phyloP scores from a whole-genome alignment of 805 yeast species.

The Huiozyma sinensis region DNA sequence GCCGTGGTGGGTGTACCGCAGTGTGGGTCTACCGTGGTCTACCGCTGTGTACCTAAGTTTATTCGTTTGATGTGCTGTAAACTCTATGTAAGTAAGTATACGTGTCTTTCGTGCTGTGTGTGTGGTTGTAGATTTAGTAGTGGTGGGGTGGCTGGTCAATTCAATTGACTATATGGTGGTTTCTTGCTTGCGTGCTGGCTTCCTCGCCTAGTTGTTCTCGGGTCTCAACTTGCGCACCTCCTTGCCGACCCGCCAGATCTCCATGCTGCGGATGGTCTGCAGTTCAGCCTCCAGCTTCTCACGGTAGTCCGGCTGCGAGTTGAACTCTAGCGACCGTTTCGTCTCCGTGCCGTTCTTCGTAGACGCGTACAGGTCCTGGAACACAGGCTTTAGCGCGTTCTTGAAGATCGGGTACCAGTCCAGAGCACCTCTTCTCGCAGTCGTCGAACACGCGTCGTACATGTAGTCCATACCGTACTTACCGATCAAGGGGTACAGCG shows the following conservation, averaged over 20 bases:
- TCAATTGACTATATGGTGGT: conserved; percentile 18
- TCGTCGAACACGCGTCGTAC: conserved; percentile 99
- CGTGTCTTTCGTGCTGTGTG: not conserved
- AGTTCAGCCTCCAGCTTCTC: conserved; percentile 90
- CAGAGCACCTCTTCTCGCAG: conserved; percentile 99
- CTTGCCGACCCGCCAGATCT: conserved; percentile 99
- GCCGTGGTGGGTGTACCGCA: no score
- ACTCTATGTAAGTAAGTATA: not conserved
- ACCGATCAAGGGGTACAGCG: conserved; percentile 97
- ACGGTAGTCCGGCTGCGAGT: conserved; percentile 97
- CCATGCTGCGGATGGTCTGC: conserved; percentile 88
- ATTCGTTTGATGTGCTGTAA: conserved; percentile 3
- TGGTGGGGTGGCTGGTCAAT: conserved; percentile 14
- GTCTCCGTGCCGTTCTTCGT: conserved; percentile 96
- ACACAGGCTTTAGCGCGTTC: conserved; percentile 97
- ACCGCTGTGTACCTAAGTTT: conserved; percentile 2
- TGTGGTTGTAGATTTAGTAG: not conserved
- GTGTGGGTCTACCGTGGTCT: no score
- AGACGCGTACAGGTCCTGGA: conserved; percentile 89
- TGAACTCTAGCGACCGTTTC: conserved; percentile 94
- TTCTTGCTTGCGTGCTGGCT: no score
- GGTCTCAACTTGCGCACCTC: conserved; percentile 99
- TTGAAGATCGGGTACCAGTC: conserved; percentile 99
- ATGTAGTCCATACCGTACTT: conserved; percentile 99
- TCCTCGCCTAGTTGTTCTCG: conserved; percentile 69